Evolutionary conservation across 768 basidiomycete genomes (phyloP).

Genomic region (Porphyrellus cyaneotinctus): DNA sequence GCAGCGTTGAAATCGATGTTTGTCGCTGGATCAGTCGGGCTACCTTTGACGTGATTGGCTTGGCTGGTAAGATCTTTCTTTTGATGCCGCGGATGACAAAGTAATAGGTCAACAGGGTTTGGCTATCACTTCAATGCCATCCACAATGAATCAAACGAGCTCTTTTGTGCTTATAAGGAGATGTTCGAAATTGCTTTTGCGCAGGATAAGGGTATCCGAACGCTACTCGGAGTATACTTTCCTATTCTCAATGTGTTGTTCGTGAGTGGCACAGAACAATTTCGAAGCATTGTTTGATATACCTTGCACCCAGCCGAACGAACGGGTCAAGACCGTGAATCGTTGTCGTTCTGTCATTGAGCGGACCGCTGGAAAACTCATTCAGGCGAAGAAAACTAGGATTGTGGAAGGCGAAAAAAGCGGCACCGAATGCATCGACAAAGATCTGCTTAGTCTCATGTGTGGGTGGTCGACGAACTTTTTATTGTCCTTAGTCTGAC

Average conservation of each 20-base stretch:
- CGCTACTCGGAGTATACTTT: slow-evolving; percentile 51
- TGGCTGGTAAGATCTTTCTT: slow-evolving; percentile 57
- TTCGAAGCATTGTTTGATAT: background rate
- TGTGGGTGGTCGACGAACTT: slow-evolving; percentile 43
- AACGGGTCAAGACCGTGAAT: slow-evolving; percentile 44
- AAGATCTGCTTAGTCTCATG: slow-evolving; percentile 74
- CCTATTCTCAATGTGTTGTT: slow-evolving; percentile 54
- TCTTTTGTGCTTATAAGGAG: slow-evolving; percentile 77
- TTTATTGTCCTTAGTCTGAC: slow-evolving; percentile 6
- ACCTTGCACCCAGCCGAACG: slow-evolving; percentile 45
- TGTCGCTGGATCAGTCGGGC: slow-evolving; percentile 78
- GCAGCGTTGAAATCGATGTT: slow-evolving; percentile 56
- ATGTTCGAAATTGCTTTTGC: slow-evolving; percentile 76
- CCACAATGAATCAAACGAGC: slow-evolving; percentile 70
- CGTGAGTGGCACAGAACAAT: slow-evolving; percentile 37
- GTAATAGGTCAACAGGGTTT: slow-evolving; percentile 52
- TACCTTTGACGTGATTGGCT: slow-evolving; percentile 87
- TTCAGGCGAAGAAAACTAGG: slow-evolving; percentile 76
- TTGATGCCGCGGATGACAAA: background rate
- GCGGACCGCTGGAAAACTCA: slow-evolving; percentile 67
- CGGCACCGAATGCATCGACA: slow-evolving; percentile 52
- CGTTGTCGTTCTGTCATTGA: slow-evolving; percentile 60
- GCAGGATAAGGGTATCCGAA: slow-evolving; percentile 44
- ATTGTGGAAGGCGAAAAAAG: slow-evolving; percentile 56
- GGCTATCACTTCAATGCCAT: slow-evolving; percentile 86